Base-by-base conservation (phyloP, 2,329 filamentous ascomycete genomes). In the Thelonectria blattea region DNA sequence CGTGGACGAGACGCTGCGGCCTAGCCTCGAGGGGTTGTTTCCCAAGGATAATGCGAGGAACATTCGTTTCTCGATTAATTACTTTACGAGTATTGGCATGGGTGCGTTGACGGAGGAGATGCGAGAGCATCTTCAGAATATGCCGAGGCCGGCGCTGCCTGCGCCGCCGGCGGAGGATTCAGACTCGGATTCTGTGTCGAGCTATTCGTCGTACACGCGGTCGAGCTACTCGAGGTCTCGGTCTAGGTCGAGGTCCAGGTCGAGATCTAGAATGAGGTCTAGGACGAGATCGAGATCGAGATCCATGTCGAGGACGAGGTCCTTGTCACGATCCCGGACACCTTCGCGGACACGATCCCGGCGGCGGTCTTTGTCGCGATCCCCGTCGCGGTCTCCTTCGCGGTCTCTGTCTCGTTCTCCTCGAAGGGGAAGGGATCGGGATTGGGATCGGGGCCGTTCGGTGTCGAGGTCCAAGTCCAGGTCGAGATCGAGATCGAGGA, bases 41-140 rank as follows among this genome's bases (percentile, higher is more conserved):
- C 95, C 95, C 0, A 89, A 83, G 62, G 93, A 98, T 74, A 92
- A 93, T 71, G 87, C 93, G 22, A 89, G 91, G 73, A 95, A 97
- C 77, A 93, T 93, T 41, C 88, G 94, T 55, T 99, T 99, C 82
- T 92, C 93, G 52, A 97, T 99, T 88, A 99, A 99, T 79, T 99
- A 97, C 83, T 98, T 99, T 76, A 99, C 95, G 10, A 95, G 93
- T 71, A 96, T 99, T 71, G 93, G 93, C 60, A 96, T 99, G 91
- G 95, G 95, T 73, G 88, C 87, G 22, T 84, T 99, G 63, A 99
- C 95, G 2, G 95, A 99, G 74, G 91, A 93, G 67, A 96, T 97
- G 92, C 89, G 95, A 75, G 92, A 96, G 71, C 88, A 90, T 73
- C 83, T 99, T 58, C 91, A 93, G 74, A 97, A 93, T 72, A 87